Percentiles rank a stretch among this genome's conserved stretches.
These are phyloP conservation scores for Elymus sibiricus DNA, from an alignment of 176 grass and related monocot species.

Conservation along the genomic window DNA sequence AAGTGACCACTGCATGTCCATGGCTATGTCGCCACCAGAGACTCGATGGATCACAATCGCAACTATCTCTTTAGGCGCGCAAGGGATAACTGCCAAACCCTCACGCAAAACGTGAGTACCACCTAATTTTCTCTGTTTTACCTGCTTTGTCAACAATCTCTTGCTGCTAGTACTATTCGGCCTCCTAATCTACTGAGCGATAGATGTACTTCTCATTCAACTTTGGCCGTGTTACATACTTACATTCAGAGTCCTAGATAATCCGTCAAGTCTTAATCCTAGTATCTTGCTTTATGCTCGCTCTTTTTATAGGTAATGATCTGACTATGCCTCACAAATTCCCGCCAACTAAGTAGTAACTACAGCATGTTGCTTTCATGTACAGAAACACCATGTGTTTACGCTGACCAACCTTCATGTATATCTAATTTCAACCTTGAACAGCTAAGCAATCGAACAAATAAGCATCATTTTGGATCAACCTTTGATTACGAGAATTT, in stretches of 20 bases:
- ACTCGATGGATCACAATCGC: background rate
- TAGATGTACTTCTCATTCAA: background rate
- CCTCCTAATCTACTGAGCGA: background rate
- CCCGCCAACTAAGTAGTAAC: background rate
- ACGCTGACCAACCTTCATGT: background rate
- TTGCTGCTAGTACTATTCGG: background rate
- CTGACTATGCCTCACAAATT: background rate
- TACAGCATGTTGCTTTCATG: background rate
- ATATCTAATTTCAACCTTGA: background rate
- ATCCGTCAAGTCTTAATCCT: background rate
- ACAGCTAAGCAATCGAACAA: background rate
- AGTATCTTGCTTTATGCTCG: background rate
- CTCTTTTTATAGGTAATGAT: background rate
- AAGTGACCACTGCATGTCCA: slow-evolving; percentile 4
- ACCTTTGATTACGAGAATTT: background rate
- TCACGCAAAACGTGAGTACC: background rate
- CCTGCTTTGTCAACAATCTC: background rate
- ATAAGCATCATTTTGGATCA: background rate
- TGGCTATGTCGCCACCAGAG: background rate
- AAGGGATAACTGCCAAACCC: background rate
- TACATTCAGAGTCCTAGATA: background rate
- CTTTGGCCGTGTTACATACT: background rate
- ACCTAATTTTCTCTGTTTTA: background rate
- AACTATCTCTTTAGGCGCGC: background rate
- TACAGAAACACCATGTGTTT: background rate